These are phyloP conservation scores for Mucor indicus DNA, from an alignment of 371 early-diverging fungal species.

Conservation along the genomic window DNA sequence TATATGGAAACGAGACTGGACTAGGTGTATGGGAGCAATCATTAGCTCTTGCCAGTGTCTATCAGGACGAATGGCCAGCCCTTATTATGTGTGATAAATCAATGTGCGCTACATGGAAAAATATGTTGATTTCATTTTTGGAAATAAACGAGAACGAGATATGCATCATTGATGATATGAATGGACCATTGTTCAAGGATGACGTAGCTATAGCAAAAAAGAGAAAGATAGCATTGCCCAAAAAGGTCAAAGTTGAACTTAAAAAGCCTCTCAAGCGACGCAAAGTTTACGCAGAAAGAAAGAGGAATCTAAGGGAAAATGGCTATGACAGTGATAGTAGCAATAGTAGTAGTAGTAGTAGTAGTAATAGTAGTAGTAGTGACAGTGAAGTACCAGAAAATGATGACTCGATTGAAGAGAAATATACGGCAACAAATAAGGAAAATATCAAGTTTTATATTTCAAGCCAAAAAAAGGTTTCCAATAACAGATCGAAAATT, in stretches of 20 bases:
- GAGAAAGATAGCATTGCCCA: background rate
- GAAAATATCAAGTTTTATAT: conserved; percentile 33
- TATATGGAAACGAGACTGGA: conserved; percentile 98
- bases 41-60: conserved; percentile 54
- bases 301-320: background rate
- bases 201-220: background rate
- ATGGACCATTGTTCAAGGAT: background rate
- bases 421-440: too few species aligned
- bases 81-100: conserved; percentile 62
- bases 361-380: background rate
- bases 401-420: background rate
- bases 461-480: conserved; percentile 37
- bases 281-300: background rate
- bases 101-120: conserved; percentile 53
- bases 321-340: background rate
- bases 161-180: conserved; percentile 20
- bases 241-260: background rate
- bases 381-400: background rate
- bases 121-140: conserved; percentile 50
- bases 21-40: conserved; percentile 95
- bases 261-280: background rate
- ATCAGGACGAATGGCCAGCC: conserved; percentile 53
- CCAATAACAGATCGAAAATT: conserved; percentile 35
- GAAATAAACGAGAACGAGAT: conserved; percentile 27
- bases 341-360: background rate